Percentiles rank a stretch among this genome's conserved stretches.
These are phyloP conservation scores for Colletotrichum sp. DNA, from an alignment of 2,329 filamentous ascomycete genomes.

Conservation along the genomic window DNA sequence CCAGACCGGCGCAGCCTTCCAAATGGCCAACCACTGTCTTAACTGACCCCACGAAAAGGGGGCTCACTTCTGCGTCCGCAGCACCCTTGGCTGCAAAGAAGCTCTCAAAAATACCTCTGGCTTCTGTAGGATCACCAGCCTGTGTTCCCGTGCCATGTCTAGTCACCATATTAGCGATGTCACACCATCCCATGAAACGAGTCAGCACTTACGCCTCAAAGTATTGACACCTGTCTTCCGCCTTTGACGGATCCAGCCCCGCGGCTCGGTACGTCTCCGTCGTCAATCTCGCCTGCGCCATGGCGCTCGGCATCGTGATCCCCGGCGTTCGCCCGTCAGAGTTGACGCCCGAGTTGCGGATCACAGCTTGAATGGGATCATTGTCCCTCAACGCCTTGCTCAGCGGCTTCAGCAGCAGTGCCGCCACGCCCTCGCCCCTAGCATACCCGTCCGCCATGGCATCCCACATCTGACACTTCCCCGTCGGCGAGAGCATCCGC, in stretches of 20 bases:
- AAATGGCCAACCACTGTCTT: constrained; percentile 32
- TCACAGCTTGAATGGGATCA: constrained; percentile 39
- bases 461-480: constrained; percentile 32
- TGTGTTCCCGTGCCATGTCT: constrained; percentile 48
- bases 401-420: constrained; percentile 56
- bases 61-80: background rate
- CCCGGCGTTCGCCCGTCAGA: constrained; percentile 46
- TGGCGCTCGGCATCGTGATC: constrained; percentile 47
- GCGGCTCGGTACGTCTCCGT: constrained; percentile 29
- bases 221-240: constrained; percentile 29
- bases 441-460: constrained; percentile 34
- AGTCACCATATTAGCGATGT: background rate
- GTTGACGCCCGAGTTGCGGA: constrained; percentile 39
- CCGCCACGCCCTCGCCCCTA: constrained; percentile 51
- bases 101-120: constrained; percentile 38
- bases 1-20: constrained; percentile 24
- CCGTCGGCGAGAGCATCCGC: constrained; percentile 20
- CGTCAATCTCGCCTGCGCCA: constrained; percentile 37
- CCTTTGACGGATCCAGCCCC: constrained; percentile 32
- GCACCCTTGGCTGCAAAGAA: constrained; percentile 14
- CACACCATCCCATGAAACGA: background rate
- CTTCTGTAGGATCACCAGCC: constrained; percentile 51
- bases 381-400: constrained; percentile 45
- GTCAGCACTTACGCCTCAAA: constrained; percentile 46
- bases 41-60: constrained; percentile 28